Base-by-base conservation (phyloP, 2,329 filamentous ascomycete genomes). In the Leptodontidium sp. region DNA sequence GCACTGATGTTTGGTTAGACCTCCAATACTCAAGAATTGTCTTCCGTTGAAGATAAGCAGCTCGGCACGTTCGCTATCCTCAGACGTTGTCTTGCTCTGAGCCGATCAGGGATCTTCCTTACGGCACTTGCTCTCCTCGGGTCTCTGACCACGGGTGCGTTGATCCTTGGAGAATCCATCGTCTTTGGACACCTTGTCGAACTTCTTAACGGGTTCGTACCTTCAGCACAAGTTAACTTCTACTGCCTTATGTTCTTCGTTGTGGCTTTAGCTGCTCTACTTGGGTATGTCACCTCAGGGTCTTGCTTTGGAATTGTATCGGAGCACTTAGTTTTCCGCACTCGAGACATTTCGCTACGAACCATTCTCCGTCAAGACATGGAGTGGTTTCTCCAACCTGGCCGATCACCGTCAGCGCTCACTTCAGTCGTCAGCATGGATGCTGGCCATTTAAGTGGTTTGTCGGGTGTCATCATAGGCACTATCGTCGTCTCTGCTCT, bases 351-450 rank as follows among this genome's bases (percentile, higher is more conserved):
- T 1, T 90, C 88, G 0, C 87, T 93, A 76, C 85, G 88, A 2
- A 87, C 90, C 0, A 79, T 93, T 1, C 85, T 92, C 62, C 83
- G 88, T 68, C 90, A 92, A 78, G 88, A 89, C 70, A 80, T 91
- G 59, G 84, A 90, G 68, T 93, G 90, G 91, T 91, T 93, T 74
- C 87, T 92, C 75, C 88, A 89, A 0, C 83, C 87, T 26, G 85
- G 84, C 4, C 85, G 90, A 29, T 89, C 85, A 0, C 88, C 91
- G 0, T 84, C 88, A 0, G 80, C 84, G 12, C 82, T 94, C 5
- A 82, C 93, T 1, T 88, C 88, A 0, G 86, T 90, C 72, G 90
- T 94, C 71, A 93, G 90, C 3, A 87, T 86, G 55, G 91, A 94
- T 74, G 87, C 88, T 1, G 88, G 88, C 29, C 86, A 89, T 0